Percentiles rank a stretch among this genome's conserved stretches.
Evolutionary conservation across 345 rosid species (phyloP).

Genomic region (Dipteronia sinensis): DNA sequence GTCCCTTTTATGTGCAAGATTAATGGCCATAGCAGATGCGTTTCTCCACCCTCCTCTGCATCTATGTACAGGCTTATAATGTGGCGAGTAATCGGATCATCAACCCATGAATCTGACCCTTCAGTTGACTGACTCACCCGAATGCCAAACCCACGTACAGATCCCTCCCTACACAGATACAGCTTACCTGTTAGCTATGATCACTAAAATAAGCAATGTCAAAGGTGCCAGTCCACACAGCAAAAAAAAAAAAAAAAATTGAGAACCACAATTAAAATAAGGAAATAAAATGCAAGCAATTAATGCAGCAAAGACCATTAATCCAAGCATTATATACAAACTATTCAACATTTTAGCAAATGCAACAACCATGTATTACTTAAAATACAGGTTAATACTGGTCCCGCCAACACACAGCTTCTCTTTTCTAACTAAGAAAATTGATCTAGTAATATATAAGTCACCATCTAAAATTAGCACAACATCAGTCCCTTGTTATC

Average conservation of each 20-base stretch:
- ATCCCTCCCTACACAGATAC: slow-evolving; percentile 67
- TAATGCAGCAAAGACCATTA: background rate
- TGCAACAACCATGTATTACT: background rate
- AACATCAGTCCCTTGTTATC: background rate
- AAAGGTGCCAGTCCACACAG: background rate
- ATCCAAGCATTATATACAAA: background rate
- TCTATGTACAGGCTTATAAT: slow-evolving; percentile 59
- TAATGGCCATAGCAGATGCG: slow-evolving; percentile 72
- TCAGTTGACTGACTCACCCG: slow-evolving; percentile 63
- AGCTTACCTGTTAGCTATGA: slow-evolving; percentile 2
- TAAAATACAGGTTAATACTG: background rate
- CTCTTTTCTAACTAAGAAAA: background rate
- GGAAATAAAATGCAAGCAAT: slow-evolving; percentile 7
- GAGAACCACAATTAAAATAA: background rate
- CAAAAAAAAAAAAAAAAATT: background rate
- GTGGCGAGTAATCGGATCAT: slow-evolving; percentile 88
- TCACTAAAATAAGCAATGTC: background rate
- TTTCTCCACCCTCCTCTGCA: slow-evolving; percentile 46
- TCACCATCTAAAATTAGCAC: slow-evolving; percentile 4
- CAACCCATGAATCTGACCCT: slow-evolving; percentile 96
- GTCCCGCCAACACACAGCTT: no score
- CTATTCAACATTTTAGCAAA: background rate
- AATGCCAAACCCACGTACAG: slow-evolving; percentile 71
- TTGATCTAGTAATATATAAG: background rate
- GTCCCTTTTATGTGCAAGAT: slow-evolving; percentile 67